Evolutionary conservation across 2,329 filamentous ascomycete species (phyloP), one percentile per base, ranked within the genome.

Genomic region (Blastomyces percursus): DNA sequence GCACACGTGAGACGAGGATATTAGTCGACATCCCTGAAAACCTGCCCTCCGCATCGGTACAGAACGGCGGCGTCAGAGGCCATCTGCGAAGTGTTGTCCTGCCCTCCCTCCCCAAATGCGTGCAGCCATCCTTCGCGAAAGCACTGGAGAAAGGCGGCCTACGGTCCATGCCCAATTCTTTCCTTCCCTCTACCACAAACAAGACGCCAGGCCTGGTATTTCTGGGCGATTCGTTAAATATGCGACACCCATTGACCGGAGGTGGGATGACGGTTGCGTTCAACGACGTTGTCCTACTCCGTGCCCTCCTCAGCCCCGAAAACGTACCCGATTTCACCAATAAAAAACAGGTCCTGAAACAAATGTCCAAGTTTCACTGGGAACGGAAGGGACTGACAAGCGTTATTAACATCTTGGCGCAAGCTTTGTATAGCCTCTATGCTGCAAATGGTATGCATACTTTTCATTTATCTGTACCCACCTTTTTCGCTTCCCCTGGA

Each of bases 221-320:
- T 44, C 82, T 97, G 9, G 94, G 94, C 64, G 94, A 99, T 73
- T 93, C 94, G 16, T 87, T 96, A 82, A 99, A 99, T 79, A 99
- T 99, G 94, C 89, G 94, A n/a, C 94, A 99, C 77, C 94, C 94
- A 1, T 82, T 99, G 14, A 99, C 94, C 0, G 94, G 94, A 61
- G 94, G 94, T 67, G 94, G 94, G 69, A 99, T 99, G 94, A 97
- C 93, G 0, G 94, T 97, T 1, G 94, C 91, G 1, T 89, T 99
- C 75, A 96, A 93, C 77, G 94, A 99, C 72, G 92, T 90, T 1
- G 82, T 94, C 12, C 76, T 95, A 1, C 82, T 99, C 32, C 80
- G 88, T 0, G 82, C 87, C 9, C 79, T 96, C 27, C 83, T 99
- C 1, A 80, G 84, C 46, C 91, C 91, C 0, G 77, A 82, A 48